These are phyloP conservation scores for Centrapalus pauciflorus DNA, from an alignment of 129 eudicot genomes.

Conservation along the genomic window DNA sequence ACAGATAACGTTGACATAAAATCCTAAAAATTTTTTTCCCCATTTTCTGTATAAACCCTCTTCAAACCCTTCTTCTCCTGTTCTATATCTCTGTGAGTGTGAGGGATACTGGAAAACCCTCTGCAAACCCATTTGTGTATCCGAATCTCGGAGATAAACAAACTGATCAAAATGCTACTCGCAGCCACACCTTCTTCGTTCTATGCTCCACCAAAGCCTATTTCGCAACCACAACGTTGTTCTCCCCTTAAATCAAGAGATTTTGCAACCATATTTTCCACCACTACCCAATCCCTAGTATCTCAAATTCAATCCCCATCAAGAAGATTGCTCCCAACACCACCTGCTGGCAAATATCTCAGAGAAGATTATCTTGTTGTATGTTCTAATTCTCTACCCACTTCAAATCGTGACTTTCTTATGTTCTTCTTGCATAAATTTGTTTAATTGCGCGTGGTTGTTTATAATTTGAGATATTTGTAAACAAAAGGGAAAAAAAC, in stretches of 20 bases:
- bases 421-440: neutral
- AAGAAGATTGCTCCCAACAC: slow-evolving; percentile 45
- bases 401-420: neutral
- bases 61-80: too few species aligned
- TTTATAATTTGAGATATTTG: neutral
- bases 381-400: slow-evolving; percentile 15
- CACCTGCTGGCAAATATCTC: slow-evolving; percentile 71
- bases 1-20: too few species aligned
- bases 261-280: slow-evolving; percentile 13
- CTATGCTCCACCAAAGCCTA: slow-evolving; percentile 18
- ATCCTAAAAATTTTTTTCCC: too few species aligned
- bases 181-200: slow-evolving; percentile 21
- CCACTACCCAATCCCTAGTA: slow-evolving; percentile 4
- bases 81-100: too few species aligned
- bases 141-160: neutral
- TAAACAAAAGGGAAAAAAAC: neutral
- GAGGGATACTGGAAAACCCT: neutral
- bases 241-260: slow-evolving; percentile 18
- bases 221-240: neutral
- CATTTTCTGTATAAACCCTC: too few species aligned
- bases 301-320: slow-evolving; percentile 29
- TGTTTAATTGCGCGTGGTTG: neutral
- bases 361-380: slow-evolving; percentile 90
- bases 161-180: slow-evolving; percentile 21
- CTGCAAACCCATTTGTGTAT: neutral